These are phyloP conservation scores for Houttuynia cordata DNA, from an alignment of 164 flowering plant species.

Conservation along the genomic window DNA sequence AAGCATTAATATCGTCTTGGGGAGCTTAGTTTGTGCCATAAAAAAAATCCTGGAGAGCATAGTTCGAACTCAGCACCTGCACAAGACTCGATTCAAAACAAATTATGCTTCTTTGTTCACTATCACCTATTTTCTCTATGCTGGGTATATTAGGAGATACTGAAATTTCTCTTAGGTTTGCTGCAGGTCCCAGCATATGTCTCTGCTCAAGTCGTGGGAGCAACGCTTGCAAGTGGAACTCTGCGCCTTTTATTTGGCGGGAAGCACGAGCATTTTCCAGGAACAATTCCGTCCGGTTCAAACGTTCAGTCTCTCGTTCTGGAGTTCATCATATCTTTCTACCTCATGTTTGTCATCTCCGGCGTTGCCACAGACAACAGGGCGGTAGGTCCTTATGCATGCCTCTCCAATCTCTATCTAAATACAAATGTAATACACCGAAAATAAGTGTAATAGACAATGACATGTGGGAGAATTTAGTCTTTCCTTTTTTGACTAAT, in stretches of 20 bases:
- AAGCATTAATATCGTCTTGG: too few species aligned
- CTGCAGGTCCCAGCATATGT: constrained; percentile 46
- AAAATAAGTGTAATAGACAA: too few species aligned
- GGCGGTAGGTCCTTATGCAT: constrained; percentile 30
- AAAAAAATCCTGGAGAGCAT: too few species aligned
- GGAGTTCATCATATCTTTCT: constrained; percentile 62
- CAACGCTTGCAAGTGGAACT: constrained; percentile 55
- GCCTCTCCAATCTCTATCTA: too few species aligned
- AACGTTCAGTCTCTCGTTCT: constrained; percentile 42
- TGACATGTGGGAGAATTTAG: too few species aligned
- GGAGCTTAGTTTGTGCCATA: too few species aligned
- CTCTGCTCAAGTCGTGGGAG: constrained; percentile 40
- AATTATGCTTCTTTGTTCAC: too few species aligned
- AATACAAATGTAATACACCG: too few species aligned
- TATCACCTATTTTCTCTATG: too few species aligned
- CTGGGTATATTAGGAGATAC: background rate
- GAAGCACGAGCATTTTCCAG: constrained; percentile 22
- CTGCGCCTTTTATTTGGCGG: constrained; percentile 31
- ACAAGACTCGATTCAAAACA: too few species aligned
- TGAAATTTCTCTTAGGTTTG: background rate
- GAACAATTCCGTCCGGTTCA: constrained; percentile 43
- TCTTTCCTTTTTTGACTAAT: too few species aligned
- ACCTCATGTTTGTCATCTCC: constrained; percentile 68
- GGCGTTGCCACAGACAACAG: constrained; percentile 69
- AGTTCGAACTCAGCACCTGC: too few species aligned